These are phyloP conservation scores for Aphanomyces astaci DNA, from an alignment of 352 stramenopile species.

Conservation along the genomic window DNA sequence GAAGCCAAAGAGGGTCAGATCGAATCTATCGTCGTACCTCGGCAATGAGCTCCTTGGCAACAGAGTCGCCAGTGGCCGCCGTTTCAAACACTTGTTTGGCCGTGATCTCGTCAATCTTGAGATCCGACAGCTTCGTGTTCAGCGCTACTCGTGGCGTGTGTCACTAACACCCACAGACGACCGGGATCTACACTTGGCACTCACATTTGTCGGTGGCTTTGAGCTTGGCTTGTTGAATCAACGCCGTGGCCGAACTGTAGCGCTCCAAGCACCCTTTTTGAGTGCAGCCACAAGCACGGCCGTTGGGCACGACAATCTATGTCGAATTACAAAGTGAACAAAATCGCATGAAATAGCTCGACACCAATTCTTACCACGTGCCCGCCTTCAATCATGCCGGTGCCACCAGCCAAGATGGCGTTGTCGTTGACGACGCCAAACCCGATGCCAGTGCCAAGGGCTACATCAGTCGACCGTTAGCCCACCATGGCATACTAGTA, in stretches of 20 bases:
- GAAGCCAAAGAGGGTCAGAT: neutral
- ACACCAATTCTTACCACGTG: no score
- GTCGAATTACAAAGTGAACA: neutral
- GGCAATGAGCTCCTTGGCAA: conserved; percentile 60
- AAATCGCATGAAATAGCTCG: neutral
- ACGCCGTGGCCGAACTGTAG: conserved; percentile 61
- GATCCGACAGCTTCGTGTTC: conserved; percentile 40
- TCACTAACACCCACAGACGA: neutral
- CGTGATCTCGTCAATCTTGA: conserved; percentile 43
- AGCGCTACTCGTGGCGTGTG: conserved; percentile 26
- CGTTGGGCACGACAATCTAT: conserved; percentile 78
- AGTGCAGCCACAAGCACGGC: conserved; percentile 56
- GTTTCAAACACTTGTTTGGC: conserved; percentile 69
- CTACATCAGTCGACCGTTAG: conserved; percentile 26
- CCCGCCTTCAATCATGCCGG: conserved; percentile 65
- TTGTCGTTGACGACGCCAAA: conserved; percentile 57
- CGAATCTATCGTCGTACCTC: conserved; percentile 31
- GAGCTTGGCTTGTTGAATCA: conserved; percentile 55
- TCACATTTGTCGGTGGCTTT: neutral
- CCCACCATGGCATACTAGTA: neutral
- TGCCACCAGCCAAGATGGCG: conserved; percentile 53
- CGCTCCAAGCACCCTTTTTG: conserved; percentile 69
- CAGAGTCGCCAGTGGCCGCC: conserved; percentile 49
- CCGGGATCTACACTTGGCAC: neutral
- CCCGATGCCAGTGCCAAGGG: conserved; percentile 66